phyloP scores from a whole-genome alignment of 1,284 basidiomycete genomes.

The Trametes hirsuta region DNA sequence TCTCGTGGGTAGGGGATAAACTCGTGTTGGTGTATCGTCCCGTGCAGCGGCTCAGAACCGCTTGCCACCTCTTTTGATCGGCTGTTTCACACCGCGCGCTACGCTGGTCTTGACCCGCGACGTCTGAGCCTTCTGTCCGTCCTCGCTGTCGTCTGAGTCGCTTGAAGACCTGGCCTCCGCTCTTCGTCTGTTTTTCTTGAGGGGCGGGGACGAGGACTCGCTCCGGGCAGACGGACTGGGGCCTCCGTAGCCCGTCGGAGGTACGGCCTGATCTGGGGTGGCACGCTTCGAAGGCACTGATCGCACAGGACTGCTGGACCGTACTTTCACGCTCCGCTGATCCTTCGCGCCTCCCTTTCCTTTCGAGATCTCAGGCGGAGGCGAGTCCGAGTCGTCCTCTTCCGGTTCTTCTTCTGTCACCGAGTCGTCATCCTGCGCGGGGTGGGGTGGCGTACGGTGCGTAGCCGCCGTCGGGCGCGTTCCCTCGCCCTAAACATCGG shows the following conservation, averaged over 20 bases:
- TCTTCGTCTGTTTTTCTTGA: constrained; percentile 47
- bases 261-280: constrained; percentile 19
- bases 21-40: constrained; percentile 1
- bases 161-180: constrained; percentile 41
- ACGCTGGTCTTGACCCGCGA: constrained; percentile 39
- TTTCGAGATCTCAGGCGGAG: constrained; percentile 16
- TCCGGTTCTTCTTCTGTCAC: constrained; percentile 49
- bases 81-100: constrained; percentile 64
- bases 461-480: neutral
- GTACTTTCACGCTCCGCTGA: constrained; percentile 1
- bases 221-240: constrained; percentile 2
- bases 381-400: constrained; percentile 12
- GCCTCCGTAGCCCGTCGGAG: constrained; percentile 8
- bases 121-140: constrained; percentile 45
- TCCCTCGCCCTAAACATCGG: neutral
- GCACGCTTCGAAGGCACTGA: constrained; percentile 24
- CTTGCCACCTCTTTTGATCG: constrained; percentile 71
- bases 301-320: constrained; percentile 12
- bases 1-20: constrained; percentile 17
- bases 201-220: constrained; percentile 38
- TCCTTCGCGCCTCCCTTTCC: constrained; percentile 19
- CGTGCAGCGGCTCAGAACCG: constrained; percentile 53
- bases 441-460: neutral
- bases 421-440: constrained; percentile 41
- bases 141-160: constrained; percentile 58